Conservation (phyloP, 1,284 basidiomycete species). For the Cryptococcus wingfieldii region DNA sequence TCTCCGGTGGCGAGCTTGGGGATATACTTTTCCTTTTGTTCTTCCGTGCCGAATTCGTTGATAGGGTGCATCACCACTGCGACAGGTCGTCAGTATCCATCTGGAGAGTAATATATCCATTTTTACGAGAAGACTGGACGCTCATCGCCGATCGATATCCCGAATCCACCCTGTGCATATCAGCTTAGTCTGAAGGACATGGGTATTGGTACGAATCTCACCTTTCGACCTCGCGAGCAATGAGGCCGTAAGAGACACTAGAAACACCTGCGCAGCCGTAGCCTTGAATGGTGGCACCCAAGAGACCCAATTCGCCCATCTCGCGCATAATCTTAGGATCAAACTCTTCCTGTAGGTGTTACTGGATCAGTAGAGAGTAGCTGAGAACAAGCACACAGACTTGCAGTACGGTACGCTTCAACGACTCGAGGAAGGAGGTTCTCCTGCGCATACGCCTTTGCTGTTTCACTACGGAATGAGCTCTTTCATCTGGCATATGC, state of each 20-base stretch:
- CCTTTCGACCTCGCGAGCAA: conserved; percentile 91
- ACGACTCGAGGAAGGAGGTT: conserved; percentile 76
- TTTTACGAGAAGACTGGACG: conserved; percentile 72
- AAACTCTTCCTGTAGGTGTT: conserved; percentile 59
- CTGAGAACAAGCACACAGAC: conserved; percentile 43
- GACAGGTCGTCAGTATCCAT: not conserved
- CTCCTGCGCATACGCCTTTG: conserved; percentile 79
- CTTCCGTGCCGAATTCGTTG: conserved; percentile 81
- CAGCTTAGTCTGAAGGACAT: not conserved
- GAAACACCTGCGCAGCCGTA: conserved; percentile 94
- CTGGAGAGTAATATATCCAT: not conserved
- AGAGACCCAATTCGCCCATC: conserved; percentile 87
- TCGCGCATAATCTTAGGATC: conserved; percentile 73
- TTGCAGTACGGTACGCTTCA: conserved; percentile 82
- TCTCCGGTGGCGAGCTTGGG: conserved; percentile 82
- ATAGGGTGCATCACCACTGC: conserved; percentile 94
- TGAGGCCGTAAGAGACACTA: conserved; percentile 86
- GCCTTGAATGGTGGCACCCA: conserved; percentile 87
- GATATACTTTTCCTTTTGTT: conserved; percentile 87
- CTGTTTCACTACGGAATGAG: conserved; percentile 57
- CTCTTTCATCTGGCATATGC: not conserved
- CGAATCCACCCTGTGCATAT: conserved; percentile 65
- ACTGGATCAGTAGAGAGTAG: not conserved
- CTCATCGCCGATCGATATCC: conserved; percentile 94
- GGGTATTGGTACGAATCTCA: conserved; percentile 33